Base-by-base conservation (phyloP, 768 basidiomycete genomes). In the Gloeophyllum trabeum region DNA sequence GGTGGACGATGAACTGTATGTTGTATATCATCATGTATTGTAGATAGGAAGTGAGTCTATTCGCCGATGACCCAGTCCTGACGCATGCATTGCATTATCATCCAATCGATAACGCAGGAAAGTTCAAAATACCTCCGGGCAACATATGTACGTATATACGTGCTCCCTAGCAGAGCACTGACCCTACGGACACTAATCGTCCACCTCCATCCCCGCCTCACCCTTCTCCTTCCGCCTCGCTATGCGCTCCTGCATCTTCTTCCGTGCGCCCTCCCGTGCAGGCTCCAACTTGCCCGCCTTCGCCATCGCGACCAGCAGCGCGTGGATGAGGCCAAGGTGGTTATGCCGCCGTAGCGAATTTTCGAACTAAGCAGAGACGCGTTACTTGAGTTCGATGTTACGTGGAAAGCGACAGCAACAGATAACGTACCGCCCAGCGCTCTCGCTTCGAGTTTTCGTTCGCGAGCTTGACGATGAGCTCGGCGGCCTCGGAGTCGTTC, bases 281-380 rank as follows among this genome's bases (percentile, higher is more conserved):
- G 66, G 56, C 18, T 72, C 65, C 23, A 91, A 63, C 46, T 67
- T 70, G 3, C 79, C 82, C 5, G 71, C 71, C 55, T 81, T 83
- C 6, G 86, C 88, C 18, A 93, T 67, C 7, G 75, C 79, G 16
- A 74, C 58, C n/a, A 87, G 61, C 24, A 92, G 63, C 0, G 76
- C 79, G 54, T 90, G 81, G 4, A 79, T 76, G 18, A 91, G 65
- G 24, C 91, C 86, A 37, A 91, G 70, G 57, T 91, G 84, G 51
- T 93, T 94, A 54, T 93, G 90, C 51, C 79, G 69, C 30, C 90
- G 76, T 28, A 91, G 67, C 47, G 82, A 80, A 62, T 93, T 92
- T 62, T 92, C 87, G 47, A 91, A 88, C 85, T 90, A 51, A 13
- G n/a, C n/a, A n/a, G n/a, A 43, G 6, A 25, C 43, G 24, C 30